These are phyloP conservation scores for Bryum argenteum DNA, from an alignment of 225 moss, liverwort and hornwort species.

Conservation along the genomic window DNA sequence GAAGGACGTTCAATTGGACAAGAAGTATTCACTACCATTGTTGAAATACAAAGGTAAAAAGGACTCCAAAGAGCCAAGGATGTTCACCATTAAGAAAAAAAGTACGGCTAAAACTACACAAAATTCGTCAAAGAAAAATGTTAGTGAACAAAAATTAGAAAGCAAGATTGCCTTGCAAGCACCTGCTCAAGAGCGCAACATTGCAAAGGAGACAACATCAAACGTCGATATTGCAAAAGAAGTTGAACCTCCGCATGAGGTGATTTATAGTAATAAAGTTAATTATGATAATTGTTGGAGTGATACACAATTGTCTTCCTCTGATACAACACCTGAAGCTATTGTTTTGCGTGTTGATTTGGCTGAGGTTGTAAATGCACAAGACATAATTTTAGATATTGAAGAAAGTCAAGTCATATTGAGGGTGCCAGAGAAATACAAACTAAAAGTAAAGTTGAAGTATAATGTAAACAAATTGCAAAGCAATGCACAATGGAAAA, in stretches of 20 bases:
- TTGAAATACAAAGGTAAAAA: constrained; percentile 70
- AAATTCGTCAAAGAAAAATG: not conserved
- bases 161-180: fast-evolving
- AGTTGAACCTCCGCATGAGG: not conserved
- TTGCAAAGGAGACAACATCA: not conserved
- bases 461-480: not conserved
- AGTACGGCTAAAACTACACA: fast-evolving
- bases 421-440: constrained; percentile 36
- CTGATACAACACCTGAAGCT: not conserved
- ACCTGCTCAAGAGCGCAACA: fast-evolving
- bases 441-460: constrained; percentile 22
- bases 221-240: not conserved
- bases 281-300: constrained; percentile 24
- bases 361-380: not conserved
- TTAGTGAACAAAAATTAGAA: not conserved
- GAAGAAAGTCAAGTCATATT: constrained; percentile 29
- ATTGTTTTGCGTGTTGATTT: constrained; percentile 20
- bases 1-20: constrained; percentile 41
- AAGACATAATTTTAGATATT: constrained; percentile 30
- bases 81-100: constrained; percentile 41
- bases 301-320: not conserved
- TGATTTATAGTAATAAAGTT: not conserved
- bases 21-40: constrained; percentile 48
- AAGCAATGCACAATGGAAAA: constrained; percentile 30
- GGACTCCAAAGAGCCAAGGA: constrained; percentile 49